These are phyloP conservation scores for Elsinoe fawcettii DNA, from an alignment of 2,329 filamentous ascomycete genomes.

Conservation along the genomic window DNA sequence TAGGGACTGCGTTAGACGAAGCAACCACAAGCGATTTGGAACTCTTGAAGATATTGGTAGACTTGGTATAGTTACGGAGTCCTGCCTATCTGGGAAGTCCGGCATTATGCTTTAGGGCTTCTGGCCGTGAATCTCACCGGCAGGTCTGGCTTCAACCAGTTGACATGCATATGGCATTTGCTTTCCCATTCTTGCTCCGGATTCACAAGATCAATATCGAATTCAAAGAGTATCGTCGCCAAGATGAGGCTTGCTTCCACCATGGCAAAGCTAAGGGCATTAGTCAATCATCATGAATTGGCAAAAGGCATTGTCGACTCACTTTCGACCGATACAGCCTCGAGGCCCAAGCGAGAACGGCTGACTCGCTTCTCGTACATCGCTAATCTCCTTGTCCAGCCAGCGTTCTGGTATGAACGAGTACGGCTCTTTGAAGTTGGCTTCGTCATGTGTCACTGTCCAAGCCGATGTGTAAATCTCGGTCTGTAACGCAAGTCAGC, in stretches of 20 bases:
- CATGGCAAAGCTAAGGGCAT: neutral
- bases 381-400: slow-evolving; percentile 18
- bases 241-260: slow-evolving; percentile 8
- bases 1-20: no score
- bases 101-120: neutral
- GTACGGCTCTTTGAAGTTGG: slow-evolving; percentile 23
- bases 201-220: neutral
- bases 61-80: neutral
- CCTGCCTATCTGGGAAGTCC: neutral
- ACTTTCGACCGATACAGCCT: slow-evolving; percentile 15
- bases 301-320: neutral
- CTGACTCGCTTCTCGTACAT: slow-evolving; percentile 9
- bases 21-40: neutral
- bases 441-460: slow-evolving; percentile 16
- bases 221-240: slow-evolving; percentile 1
- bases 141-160: slow-evolving; percentile 8
- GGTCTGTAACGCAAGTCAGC: slow-evolving; percentile 14
- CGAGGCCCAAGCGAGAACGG: slow-evolving; percentile 16
- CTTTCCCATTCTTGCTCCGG: slow-evolving; percentile 8
- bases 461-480: slow-evolving; percentile 23
- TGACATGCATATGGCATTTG: slow-evolving; percentile 11
- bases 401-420: slow-evolving; percentile 26
- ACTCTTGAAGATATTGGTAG: neutral
- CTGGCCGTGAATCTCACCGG: neutral
- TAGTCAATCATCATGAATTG: neutral